Conservation (phyloP, 305 asterid genomes). For the Fraxinus baroniana region DNA sequence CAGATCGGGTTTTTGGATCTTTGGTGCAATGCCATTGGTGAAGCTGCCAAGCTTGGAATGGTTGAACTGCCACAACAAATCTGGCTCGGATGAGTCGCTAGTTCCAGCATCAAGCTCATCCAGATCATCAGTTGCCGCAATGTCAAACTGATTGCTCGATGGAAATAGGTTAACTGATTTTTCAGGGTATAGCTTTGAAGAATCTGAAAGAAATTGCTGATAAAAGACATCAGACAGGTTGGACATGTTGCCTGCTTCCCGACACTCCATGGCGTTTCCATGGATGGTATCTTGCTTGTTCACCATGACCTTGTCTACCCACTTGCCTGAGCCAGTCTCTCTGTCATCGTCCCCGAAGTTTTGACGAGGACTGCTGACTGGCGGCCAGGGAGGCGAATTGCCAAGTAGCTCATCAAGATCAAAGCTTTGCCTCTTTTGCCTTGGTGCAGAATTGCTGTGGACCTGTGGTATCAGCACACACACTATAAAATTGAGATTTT, state of each 20-base stretch:
- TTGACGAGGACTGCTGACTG: slow-evolving; percentile 52
- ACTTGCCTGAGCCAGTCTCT: slow-evolving; percentile 68
- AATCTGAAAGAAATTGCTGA: slow-evolving; percentile 43
- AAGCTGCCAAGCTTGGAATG: slow-evolving; percentile 47
- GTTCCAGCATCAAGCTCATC: slow-evolving; percentile 68
- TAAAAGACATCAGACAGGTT: slow-evolving; percentile 31
- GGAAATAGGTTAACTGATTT: slow-evolving; percentile 35
- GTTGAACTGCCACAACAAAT: slow-evolving; percentile 66
- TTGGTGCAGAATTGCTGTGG: slow-evolving; percentile 39
- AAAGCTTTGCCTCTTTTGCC: slow-evolving; percentile 64
- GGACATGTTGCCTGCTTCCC: slow-evolving; percentile 33
- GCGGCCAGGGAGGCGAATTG: slow-evolving; percentile 84
- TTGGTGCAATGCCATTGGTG: slow-evolving; percentile 41
- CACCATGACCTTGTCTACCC: slow-evolving; percentile 99
- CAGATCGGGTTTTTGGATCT: slow-evolving; percentile 32
- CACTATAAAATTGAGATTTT: background rate
- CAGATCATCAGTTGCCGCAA: slow-evolving; percentile 42
- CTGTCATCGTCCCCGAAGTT: slow-evolving; percentile 54
- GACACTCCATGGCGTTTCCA: slow-evolving; percentile 35
- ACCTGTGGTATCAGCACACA: slow-evolving; percentile 38
- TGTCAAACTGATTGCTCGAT: slow-evolving; percentile 33
- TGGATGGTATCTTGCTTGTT: slow-evolving; percentile 64
- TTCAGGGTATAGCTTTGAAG: slow-evolving; percentile 42
- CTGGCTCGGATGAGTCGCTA: slow-evolving; percentile 73
- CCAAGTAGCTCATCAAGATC: slow-evolving; percentile 82